Percentiles rank a stretch among this genome's conserved stretches.
phyloP scores from a whole-genome alignment of 2,329 filamentous ascomycete genomes.

The Phialophora expanda region DNA sequence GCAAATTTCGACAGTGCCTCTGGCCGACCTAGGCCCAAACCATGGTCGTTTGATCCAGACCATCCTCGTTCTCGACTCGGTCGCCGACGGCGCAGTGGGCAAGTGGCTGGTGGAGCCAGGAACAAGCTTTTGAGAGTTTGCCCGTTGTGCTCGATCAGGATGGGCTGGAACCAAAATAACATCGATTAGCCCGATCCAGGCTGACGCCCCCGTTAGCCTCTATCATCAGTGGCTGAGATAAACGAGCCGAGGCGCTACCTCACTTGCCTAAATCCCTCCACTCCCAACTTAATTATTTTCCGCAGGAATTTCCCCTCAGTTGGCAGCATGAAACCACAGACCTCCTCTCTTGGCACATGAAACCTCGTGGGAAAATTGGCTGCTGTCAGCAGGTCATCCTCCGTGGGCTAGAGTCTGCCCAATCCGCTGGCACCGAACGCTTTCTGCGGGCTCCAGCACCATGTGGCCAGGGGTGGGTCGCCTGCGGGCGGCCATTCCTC shows the following conservation, averaged over 20 bases:
- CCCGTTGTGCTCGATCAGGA: background rate
- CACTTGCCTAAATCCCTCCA: slow-evolving; percentile 1
- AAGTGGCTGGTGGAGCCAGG: slow-evolving; percentile 1
- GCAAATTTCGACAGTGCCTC: background rate
- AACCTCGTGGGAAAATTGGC: slow-evolving; percentile 7
- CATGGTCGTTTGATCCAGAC: slow-evolving; percentile 20
- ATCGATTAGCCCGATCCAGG: slow-evolving; percentile 4
- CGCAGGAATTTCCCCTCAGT: background rate
- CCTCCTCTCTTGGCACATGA: slow-evolving; percentile 4
- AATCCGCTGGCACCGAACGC: background rate
- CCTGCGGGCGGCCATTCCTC: background rate
- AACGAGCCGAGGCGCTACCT: slow-evolving; percentile 7
- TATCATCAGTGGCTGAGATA: slow-evolving; percentile 23
- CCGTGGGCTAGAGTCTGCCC: background rate
- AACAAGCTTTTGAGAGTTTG: slow-evolving; percentile 3
- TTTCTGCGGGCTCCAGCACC: slow-evolving; percentile 1
- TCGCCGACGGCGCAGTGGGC: background rate
- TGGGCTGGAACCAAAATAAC: slow-evolving; percentile 15
- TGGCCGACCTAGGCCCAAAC: slow-evolving; percentile 4
- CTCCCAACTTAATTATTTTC: background rate
- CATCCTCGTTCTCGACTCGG: slow-evolving; percentile 4
- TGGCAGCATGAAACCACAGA: background rate
- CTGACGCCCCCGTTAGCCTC: slow-evolving; percentile 19
- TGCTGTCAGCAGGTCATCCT: slow-evolving; percentile 10
- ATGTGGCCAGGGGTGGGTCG: background rate